Evolutionary conservation across 148 eudicot genomes (phyloP).

Genomic region (Agrostemma githago): DNA sequence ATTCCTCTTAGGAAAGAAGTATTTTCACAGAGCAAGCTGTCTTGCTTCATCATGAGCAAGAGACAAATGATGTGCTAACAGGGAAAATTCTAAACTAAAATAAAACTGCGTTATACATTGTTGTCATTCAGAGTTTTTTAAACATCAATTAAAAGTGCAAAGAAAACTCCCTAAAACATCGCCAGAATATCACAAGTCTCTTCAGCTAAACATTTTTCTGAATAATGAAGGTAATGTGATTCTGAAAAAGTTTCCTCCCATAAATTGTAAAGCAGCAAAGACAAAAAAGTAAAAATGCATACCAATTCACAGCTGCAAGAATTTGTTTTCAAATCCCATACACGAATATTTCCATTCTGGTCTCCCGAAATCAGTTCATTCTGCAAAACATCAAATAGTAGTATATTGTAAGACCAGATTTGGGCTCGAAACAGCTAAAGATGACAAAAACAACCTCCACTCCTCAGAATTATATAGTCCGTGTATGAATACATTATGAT

Average conservation of each 20-base stretch:
- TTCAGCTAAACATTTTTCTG: not conserved
- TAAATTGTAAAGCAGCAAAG: not conserved
- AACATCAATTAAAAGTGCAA: not conserved
- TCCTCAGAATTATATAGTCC: not conserved
- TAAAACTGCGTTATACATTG: not conserved
- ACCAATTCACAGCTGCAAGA: slow-evolving; percentile 99
- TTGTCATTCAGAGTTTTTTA: not conserved
- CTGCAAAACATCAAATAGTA: slow-evolving; percentile 34
- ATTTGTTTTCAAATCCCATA: slow-evolving; percentile 97
- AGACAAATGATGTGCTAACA: not conserved
- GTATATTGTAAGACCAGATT: slow-evolving; percentile 7
- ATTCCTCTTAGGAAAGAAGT: not conserved
- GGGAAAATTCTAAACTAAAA: not conserved
- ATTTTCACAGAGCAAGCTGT: not conserved
- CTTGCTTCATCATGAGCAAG: not conserved
- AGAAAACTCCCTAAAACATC: not conserved
- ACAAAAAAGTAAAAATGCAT: slow-evolving; percentile 17
- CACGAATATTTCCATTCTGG: slow-evolving; percentile 97
- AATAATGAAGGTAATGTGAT: slow-evolving; percentile 1
- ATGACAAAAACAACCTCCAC: not conserved
- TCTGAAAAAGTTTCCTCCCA: not conserved
- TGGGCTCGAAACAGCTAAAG: not conserved
- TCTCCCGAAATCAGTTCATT: slow-evolving; percentile 93
- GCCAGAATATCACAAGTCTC: not conserved
- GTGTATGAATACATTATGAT: too few species aligned